Base-by-base conservation (phyloP, 257 asterid species). In the Coffea eugenioides region DNA sequence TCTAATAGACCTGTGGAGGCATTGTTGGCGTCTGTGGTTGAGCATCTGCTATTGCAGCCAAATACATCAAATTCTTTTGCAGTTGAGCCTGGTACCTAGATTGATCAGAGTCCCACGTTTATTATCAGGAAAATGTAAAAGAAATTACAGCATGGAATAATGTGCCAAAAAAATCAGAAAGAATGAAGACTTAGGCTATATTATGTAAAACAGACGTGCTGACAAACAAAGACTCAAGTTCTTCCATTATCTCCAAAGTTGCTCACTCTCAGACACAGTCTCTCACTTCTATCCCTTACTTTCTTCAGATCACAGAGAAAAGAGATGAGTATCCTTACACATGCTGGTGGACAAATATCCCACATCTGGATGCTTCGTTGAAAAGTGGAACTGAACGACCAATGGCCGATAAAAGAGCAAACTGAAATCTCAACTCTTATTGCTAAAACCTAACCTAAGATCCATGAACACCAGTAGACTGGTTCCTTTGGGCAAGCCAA, bases 31-130 rank as follows among this genome's bases (percentile, higher is more conserved):
- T 82, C 82, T 90, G 98, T 27, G 97, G 97, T 77, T 93, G 98
- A 73, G 97, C 97, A 85, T 94, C 98, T 20, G 98, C 98, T 59
- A 94, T 91, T 39, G 98, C 97, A 69, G 98, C 98, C 83, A 94
- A 90, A 88, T 94, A 93, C 98, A 95, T 93, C 90, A 95, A 87
- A 79, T 95, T 95, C 88, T 92, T 91, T 74, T 95, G 98, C 61
- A 95, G 97, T 78, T 86, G 94, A 80, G 97, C 95, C 90, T 95
- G 97, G 85, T 91, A 95, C 87, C 98, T 95, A 77, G 21, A 81
- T 75, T 69, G 76, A 65, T 51, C 82, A 86, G 66, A 74, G 84
- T 77, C 71, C 34, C 43, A 68, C 65, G 14, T 52, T 20, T 27
- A 15, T 54, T 27, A 81, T 48, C 9, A 41, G 76, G 65, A 71